These are phyloP conservation scores for Fusarium metavorans DNA, from an alignment of 2,329 filamentous ascomycete genomes.

Conservation along the genomic window DNA sequence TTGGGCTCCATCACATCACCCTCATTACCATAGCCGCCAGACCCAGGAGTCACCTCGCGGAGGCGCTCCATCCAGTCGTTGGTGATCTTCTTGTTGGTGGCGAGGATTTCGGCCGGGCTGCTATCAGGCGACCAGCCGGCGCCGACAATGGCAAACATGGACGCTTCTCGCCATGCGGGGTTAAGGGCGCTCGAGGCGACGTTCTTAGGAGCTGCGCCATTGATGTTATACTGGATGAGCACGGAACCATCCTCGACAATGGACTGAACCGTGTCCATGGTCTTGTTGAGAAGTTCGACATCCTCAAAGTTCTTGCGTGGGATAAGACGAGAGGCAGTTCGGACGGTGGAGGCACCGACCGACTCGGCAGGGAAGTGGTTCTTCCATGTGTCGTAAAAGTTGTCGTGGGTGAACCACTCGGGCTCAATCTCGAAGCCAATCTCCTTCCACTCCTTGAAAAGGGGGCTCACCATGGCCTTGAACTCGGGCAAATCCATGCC, in stretches of 20 bases:
- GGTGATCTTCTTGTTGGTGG: conserved; percentile 44
- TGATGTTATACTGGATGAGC: conserved; percentile 43
- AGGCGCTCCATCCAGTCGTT: conserved; percentile 31
- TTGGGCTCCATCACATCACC: conserved; percentile 49
- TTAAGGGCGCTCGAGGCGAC: conserved; percentile 51
- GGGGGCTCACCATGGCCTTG: conserved; percentile 47
- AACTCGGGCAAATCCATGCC: conserved; percentile 49
- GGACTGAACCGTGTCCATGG: conserved; percentile 33
- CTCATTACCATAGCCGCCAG: conserved; percentile 48
- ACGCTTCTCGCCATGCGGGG: conserved; percentile 59
- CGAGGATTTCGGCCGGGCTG: conserved; percentile 19
- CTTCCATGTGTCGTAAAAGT: conserved; percentile 53
- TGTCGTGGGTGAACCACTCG: conserved; percentile 50
- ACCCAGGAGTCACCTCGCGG: conserved; percentile 28
- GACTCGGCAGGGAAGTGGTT: conserved; percentile 53
- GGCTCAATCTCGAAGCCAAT: conserved; percentile 46
- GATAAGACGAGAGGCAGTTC: conserved; percentile 55
- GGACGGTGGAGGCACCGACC: conserved; percentile 36
- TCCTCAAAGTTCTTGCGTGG: conserved; percentile 48
- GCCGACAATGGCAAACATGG: conserved; percentile 50
- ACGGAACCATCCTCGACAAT: conserved; percentile 40
- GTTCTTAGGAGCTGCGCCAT: conserved; percentile 27
- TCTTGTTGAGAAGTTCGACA: conserved; percentile 27
- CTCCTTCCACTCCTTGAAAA: conserved; percentile 46
- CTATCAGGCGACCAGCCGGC: conserved; percentile 26